phyloP scores from a whole-genome alignment of 2,329 filamentous ascomycete genomes.

The Ceratocystis cacaofunesta region DNA sequence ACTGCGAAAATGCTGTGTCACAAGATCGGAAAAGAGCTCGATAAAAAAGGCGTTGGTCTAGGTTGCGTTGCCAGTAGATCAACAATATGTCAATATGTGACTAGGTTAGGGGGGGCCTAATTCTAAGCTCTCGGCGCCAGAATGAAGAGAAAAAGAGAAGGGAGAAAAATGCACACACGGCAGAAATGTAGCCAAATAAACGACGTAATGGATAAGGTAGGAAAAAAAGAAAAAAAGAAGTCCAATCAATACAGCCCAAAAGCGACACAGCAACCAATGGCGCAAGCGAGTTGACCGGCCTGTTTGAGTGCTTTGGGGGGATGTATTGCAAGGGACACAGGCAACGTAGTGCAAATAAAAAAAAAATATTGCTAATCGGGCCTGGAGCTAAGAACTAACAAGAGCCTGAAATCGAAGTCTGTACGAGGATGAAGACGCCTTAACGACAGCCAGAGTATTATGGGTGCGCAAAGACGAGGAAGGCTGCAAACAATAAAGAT shows the following conservation, averaged over 20 bases:
- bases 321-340: constrained; percentile 1
- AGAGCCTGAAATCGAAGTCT: background rate
- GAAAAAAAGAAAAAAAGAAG: background rate
- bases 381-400: too few species aligned
- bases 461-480: background rate
- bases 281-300: background rate
- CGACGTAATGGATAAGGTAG: background rate
- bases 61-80: background rate
- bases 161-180: background rate
- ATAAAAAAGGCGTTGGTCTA: background rate
- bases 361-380: background rate
- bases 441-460: background rate
- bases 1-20: background rate
- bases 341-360: background rate
- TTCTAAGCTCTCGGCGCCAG: background rate
- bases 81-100: background rate
- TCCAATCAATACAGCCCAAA: constrained; percentile 4
- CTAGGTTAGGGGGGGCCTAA: background rate
- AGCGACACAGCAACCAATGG: constrained; percentile 5
- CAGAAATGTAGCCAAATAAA: background rate
- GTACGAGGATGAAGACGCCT: background rate
- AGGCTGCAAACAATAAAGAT: constrained; percentile 1
- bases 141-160: background rate
- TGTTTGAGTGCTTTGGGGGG: background rate
- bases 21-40: background rate